Conservation (phyloP, 2,329 filamentous ascomycete genomes). For the Trichoderma citrinoviride region DNA sequence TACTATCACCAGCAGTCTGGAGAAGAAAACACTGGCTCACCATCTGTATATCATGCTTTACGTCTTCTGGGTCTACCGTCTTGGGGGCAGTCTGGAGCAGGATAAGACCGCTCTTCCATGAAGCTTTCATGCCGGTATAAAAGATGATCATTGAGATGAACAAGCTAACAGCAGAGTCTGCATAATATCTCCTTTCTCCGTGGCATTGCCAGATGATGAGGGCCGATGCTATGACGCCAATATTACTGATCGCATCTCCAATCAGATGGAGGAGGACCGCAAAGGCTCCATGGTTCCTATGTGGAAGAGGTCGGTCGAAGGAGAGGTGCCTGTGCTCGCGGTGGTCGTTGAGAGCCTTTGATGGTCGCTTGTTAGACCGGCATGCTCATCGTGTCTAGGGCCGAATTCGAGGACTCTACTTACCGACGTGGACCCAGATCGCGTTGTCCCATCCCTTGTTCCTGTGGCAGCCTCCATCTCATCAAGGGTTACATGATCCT, state of each 20-base stretch:
- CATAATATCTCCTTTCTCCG: constrained; percentile 62
- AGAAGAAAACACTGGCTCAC: constrained; percentile 34
- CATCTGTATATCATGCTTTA: constrained; percentile 67
- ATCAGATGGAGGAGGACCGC: constrained; percentile 69
- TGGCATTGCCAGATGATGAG: constrained; percentile 65
- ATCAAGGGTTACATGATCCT: not conserved
- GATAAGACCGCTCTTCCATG: constrained; percentile 61
- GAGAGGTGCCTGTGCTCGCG: constrained; percentile 49
- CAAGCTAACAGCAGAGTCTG: constrained; percentile 66
- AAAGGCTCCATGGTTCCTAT: constrained; percentile 66
- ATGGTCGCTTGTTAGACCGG: not conserved
- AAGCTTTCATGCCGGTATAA: constrained; percentile 59
- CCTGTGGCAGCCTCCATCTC: constrained; percentile 20
- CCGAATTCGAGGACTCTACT: not conserved
- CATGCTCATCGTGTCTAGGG: too few species aligned
- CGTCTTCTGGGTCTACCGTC: constrained; percentile 58
- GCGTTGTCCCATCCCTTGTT: constrained; percentile 16
- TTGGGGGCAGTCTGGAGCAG: constrained; percentile 64
- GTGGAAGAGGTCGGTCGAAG: constrained; percentile 34
- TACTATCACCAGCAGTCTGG: not conserved
- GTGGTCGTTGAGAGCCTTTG: constrained; percentile 35
- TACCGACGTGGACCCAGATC: constrained; percentile 25
- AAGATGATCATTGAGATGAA: constrained; percentile 73
- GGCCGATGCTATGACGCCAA: constrained; percentile 70
- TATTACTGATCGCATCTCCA: constrained; percentile 72